Base-by-base conservation (phyloP, 2,329 filamentous ascomycete genomes). In the Zymoseptoria brevis region DNA sequence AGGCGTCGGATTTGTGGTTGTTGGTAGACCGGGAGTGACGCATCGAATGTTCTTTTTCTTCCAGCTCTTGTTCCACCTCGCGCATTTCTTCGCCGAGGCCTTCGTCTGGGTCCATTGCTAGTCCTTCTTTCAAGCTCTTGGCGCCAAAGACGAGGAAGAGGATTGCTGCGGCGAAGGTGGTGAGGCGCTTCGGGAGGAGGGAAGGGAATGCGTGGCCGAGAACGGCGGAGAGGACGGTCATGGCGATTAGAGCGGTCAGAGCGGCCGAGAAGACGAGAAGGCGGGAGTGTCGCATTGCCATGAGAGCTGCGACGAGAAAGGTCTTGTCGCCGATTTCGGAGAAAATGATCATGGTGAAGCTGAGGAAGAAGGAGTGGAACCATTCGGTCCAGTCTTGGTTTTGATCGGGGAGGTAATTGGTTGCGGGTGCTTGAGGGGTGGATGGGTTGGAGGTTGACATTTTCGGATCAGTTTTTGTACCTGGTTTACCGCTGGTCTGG, bases 311-410 rank as follows among this genome's bases (percentile, higher is more conserved):
- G 21, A 99, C 90, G 50, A 99, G 82, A 79, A 99, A 99, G 0
- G 94, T 99, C 78, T 99, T 99, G 83, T 99, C 94, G 64, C 94
- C 94, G 68, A 99, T 86, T 74, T 99, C 94, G 53, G 93, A 96
- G 68, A 97, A 88, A 63, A 97, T 79, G 69, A 99, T 99, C 94
- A 97, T 99, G 59, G 92, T 93, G 61, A 96, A 85, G 16, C 94
- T 96, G 30, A 97, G 85, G 11, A 96, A 71, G 70, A 94, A 95
- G 3, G 94, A 97, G 74, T 99, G 93, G 69, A 86, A 79, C 19
- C 69, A 71, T 59, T 72, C 70, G 55, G 71, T 66, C 68, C 68
- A 72, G n/a, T 68, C 65, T 55, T 58, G 64, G 19, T 62, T 56
- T 2, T 55, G 52, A 6, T 57, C 53, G 7, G 59, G 53, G 57